Evolutionary conservation across 257 asterid species (phyloP).

Genomic region (Cruciata laevipes): DNA sequence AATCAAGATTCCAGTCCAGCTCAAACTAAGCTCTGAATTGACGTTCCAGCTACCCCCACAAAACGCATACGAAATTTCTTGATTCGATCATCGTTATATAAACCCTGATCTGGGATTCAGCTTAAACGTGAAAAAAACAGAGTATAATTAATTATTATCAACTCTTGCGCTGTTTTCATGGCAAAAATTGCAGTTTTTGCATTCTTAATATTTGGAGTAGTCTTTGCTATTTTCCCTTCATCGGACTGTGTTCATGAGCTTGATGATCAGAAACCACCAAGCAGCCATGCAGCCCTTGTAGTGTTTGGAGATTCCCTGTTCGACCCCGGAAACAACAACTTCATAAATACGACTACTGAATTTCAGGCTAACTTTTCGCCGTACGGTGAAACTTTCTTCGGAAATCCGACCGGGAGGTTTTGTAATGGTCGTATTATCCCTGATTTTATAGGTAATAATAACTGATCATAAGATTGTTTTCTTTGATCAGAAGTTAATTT

Average conservation of each 20-base stretch:
- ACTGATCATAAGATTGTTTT: not conserved
- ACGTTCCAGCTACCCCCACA: not conserved
- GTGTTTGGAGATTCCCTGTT: conserved; percentile 55
- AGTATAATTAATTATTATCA: too few species aligned
- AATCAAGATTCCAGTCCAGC: conserved; percentile 7
- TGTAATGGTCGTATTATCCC: conserved; percentile 61
- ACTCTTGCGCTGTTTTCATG: not conserved
- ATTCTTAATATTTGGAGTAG: not conserved
- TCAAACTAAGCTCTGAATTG: not conserved
- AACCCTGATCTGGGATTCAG: not conserved
- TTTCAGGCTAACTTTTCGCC: conserved; percentile 62
- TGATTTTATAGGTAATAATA: conserved; percentile 41
- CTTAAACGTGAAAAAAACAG: not conserved
- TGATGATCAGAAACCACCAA: not conserved
- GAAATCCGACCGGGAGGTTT: conserved; percentile 58
- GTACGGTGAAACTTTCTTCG: conserved; percentile 47
- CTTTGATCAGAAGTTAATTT: not conserved
- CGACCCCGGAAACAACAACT: conserved; percentile 66
- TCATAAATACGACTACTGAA: conserved; percentile 50
- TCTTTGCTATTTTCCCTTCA: not conserved
- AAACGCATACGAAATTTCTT: not conserved
- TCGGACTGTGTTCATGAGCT: conserved; percentile 1
- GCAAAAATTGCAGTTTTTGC: not conserved
- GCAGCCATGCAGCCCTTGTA: conserved; percentile 20
- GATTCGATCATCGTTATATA: not conserved